Evolutionary conservation across 2,329 filamentous ascomycete species (phyloP).

Genomic region (Monilinia vaccinii-corymbosi): DNA sequence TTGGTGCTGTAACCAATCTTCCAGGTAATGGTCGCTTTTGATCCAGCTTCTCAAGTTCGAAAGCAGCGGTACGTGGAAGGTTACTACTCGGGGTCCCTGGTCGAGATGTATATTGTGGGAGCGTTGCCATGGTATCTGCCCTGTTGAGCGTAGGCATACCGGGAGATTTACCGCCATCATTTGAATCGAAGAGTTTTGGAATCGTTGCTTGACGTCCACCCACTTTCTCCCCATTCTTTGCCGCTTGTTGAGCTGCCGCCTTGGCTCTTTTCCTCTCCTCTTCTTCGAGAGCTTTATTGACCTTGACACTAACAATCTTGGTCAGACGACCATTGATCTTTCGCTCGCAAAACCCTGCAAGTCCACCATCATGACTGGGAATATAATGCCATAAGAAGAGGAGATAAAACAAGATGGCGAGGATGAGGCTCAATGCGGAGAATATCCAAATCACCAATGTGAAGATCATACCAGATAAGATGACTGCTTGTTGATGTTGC

Average conservation of each 20-base stretch:
- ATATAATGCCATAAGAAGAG: slow-evolving; percentile 92
- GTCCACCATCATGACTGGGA: slow-evolving; percentile 66
- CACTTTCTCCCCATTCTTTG: slow-evolving; percentile 44
- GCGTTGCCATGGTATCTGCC: slow-evolving; percentile 50
- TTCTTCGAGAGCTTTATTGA: slow-evolving; percentile 79
- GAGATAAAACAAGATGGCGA: slow-evolving; percentile 70
- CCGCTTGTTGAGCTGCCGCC: slow-evolving; percentile 39
- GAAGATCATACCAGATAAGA: slow-evolving; percentile 86
- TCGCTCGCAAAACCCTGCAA: slow-evolving; percentile 79
- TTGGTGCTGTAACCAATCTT: slow-evolving; percentile 44
- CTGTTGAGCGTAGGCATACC: slow-evolving; percentile 50
- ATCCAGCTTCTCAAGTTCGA: slow-evolving; percentile 43
- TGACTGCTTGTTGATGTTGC: slow-evolving; percentile 69
- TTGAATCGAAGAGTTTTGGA: slow-evolving; percentile 48
- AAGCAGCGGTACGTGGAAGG: slow-evolving; percentile 32
- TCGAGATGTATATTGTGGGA: slow-evolving; percentile 54
- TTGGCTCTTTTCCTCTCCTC: slow-evolving; percentile 54
- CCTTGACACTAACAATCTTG: slow-evolving; percentile 75
- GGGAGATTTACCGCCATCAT: slow-evolving; percentile 47
- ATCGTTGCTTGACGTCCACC: slow-evolving; percentile 56
- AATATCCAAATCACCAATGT: slow-evolving; percentile 86
- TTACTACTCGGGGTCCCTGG: slow-evolving; percentile 42
- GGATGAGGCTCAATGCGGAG: slow-evolving; percentile 63
- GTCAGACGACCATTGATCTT: slow-evolving; percentile 84
- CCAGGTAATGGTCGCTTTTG: slow-evolving; percentile 41